Evolutionary conservation across 768 basidiomycete genomes (phyloP).

Genomic region (Nidularia sp.): DNA sequence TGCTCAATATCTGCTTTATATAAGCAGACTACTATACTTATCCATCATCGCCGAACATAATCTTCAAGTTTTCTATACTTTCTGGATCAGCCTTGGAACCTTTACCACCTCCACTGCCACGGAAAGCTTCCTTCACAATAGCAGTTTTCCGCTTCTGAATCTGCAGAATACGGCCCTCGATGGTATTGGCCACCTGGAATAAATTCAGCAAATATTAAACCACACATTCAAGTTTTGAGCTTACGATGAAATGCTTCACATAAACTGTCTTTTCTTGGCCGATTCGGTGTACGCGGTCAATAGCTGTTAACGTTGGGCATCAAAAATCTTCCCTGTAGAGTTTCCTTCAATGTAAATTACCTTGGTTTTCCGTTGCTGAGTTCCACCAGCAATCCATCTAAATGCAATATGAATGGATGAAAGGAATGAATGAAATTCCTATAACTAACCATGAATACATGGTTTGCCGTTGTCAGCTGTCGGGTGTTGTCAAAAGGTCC

Average conservation of each 20-base stretch:
- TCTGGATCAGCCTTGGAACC: constrained; percentile 53
- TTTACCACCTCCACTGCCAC: constrained; percentile 34
- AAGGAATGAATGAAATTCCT: too few relatives aligned
- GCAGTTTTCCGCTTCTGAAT: constrained; percentile 88
- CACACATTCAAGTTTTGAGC: constrained; percentile 11
- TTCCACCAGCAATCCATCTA: constrained; percentile 97
- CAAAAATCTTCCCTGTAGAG: background rate
- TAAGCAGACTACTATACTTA: constrained; percentile 4
- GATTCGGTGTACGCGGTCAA: constrained; percentile 83
- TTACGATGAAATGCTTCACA: constrained; percentile 81
- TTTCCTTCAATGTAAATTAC: constrained; percentile 20
- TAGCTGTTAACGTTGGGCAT: constrained; percentile 37
- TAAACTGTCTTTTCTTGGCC: constrained; percentile 81
- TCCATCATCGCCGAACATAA: constrained; percentile 61
- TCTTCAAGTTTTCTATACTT: constrained; percentile 77
- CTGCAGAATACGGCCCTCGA: constrained; percentile 73
- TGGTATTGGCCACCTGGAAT: constrained; percentile 61
- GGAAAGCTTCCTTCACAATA: constrained; percentile 82
- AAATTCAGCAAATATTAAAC: background rate
- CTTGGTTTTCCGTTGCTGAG: constrained; percentile 78
- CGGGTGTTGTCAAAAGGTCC: constrained; percentile 1
- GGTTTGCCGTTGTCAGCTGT: constrained; percentile 74
- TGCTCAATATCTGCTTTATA: background rate
- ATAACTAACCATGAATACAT: constrained; percentile 75
- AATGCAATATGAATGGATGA: constrained; percentile 1